Conservation (phyloP, 768 basidiomycete genomes). For the Leccinum fibrillosum region DNA sequence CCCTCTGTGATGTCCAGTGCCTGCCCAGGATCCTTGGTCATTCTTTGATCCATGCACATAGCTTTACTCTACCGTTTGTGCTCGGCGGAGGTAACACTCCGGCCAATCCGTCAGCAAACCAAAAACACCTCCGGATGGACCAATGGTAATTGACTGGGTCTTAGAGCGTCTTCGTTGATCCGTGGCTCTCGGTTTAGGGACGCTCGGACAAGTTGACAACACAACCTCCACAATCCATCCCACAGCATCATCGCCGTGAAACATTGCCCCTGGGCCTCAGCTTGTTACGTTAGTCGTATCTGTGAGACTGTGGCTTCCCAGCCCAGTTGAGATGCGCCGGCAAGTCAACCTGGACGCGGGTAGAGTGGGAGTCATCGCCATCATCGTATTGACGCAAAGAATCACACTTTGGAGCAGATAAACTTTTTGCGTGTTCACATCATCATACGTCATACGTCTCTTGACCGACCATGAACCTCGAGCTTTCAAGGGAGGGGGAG, state of each 20-base stretch:
- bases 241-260: neutral
- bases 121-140: neutral
- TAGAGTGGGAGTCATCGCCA: neutral
- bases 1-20: neutral
- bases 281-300: conserved; percentile 11
- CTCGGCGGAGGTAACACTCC: neutral
- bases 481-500: neutral
- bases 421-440: conserved; percentile 1
- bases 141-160: neutral
- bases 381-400: neutral
- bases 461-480: neutral
- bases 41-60: neutral
- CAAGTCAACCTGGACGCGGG: conserved; percentile 3
- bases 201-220: neutral
- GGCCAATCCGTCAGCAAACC: neutral
- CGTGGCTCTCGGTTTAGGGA: neutral
- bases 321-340: conserved; percentile 6
- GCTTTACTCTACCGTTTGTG: neutral
- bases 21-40: neutral
- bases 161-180: neutral
- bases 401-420: neutral
- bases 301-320: neutral
- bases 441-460: conserved; percentile 3
- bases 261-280: neutral
- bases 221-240: neutral